Evolutionary conservation across 768 basidiomycete genomes (phyloP), one percentile per base, ranked within the genome.

Genomic region (Rhizopogon vesiculosus): DNA sequence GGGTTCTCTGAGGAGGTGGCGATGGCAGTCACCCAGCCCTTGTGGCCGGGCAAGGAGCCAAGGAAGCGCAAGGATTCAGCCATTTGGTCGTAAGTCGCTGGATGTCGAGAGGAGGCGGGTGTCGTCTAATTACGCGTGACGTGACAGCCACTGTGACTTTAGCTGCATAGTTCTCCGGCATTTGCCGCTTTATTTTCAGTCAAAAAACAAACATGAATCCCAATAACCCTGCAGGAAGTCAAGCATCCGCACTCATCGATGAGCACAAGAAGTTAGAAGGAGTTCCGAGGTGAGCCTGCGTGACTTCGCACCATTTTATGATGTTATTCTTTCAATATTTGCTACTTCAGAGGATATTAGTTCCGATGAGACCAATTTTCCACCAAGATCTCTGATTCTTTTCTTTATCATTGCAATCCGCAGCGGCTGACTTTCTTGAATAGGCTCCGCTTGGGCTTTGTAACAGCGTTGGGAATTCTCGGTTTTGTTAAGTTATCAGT

Each of bases 1-100:
- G 95, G 97, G 80, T 96, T 98, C 82, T 98, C 96, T 62, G 91
- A 92, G 58, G 91, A 93, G 67, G 96, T 97, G 55, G 97, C 97
- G 68, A 99, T 93, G 69, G 97, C 94, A 64, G 96, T 99, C 68
- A 99, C 90, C 92, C 93, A 96, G 78, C 92, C 92, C 70, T 91
- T 89, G 85, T 95, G 92, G 74, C 93, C 94, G 68, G 87, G 78
- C 71, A 96, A 78, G 62, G 92, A 89, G 66, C 94, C 94, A 69
- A 96, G 85, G 78, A 89, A 95, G 71, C 89, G 87, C 72, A 96
- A 78, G 69, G 85, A 86, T 77, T 93, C 92, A 66, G 85, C 70
- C 91, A 92, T 93, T 33, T 63, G 62, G 69, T 68, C 59, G 51
- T 66, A 45, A 42, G 62, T 69, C 54, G 55, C 59, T 59, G 58